Conservation (phyloP, 1,284 basidiomycete species). For the Ustilago esculenta region DNA sequence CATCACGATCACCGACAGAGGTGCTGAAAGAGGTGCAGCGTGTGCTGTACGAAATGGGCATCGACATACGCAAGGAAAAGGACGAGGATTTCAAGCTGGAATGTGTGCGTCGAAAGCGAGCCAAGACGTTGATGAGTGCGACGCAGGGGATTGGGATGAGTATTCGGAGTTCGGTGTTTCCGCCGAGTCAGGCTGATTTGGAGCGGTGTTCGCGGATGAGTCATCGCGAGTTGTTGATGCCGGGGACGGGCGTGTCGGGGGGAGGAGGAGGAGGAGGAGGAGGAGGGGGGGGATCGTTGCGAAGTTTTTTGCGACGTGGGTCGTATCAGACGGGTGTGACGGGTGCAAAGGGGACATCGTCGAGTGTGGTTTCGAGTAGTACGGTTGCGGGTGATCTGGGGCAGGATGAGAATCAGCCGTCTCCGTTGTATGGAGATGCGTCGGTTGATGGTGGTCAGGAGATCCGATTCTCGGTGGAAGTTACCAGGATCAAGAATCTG, state of each 20-base stretch:
- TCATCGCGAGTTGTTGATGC: slow-evolving; percentile 27
- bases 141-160: slow-evolving; percentile 57
- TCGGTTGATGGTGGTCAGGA: slow-evolving; percentile 64
- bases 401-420: slow-evolving; percentile 46
- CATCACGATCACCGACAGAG: slow-evolving; percentile 81
- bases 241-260: no score
- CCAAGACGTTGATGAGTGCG: slow-evolving; percentile 58
- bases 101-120: slow-evolving; percentile 61
- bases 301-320: slow-evolving; percentile 56
- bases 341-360: slow-evolving; percentile 12
- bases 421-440: slow-evolving; percentile 61
- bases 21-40: slow-evolving; percentile 85
- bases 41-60: slow-evolving; percentile 86
- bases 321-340: slow-evolving; percentile 33
- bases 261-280: no score
- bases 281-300: slow-evolving; percentile 44
- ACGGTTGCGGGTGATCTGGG: slow-evolving; percentile 17
- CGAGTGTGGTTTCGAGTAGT: slow-evolving; percentile 11
- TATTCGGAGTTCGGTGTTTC: slow-evolving; percentile 61
- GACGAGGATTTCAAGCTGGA: slow-evolving; percentile 73
- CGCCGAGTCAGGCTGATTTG: slow-evolving; percentile 58
- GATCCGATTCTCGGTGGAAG: slow-evolving; percentile 64
- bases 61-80: slow-evolving; percentile 84
- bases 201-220: slow-evolving; percentile 49
- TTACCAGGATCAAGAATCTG: slow-evolving; percentile 63